These are phyloP conservation scores for Boletales sp. DNA, from an alignment of 768 basidiomycete species.

Conservation along the genomic window DNA sequence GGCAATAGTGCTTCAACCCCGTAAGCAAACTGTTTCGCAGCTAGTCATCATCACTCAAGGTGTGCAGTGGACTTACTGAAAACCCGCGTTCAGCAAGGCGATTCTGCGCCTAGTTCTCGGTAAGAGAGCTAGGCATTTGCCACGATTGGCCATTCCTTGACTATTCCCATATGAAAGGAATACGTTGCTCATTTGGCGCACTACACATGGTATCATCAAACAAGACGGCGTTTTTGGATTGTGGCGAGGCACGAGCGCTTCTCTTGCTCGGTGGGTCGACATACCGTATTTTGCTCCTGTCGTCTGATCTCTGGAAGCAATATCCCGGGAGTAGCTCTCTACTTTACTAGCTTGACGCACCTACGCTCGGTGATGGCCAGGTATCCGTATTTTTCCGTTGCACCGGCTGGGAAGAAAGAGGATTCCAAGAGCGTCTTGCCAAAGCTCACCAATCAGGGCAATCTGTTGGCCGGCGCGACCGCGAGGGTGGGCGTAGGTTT, in stretches of 20 bases:
- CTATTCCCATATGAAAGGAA: slow-evolving; percentile 23
- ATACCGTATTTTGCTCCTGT: background rate
- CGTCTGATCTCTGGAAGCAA: slow-evolving; percentile 49
- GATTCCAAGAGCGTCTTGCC: slow-evolving; percentile 55
- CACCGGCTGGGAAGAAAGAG: slow-evolving; percentile 13
- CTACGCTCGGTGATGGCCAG: slow-evolving; percentile 71
- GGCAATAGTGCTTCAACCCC: slow-evolving; percentile 71
- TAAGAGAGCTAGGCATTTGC: slow-evolving; percentile 19
- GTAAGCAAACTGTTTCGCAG: slow-evolving; percentile 37
- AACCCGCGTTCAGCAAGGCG: slow-evolving; percentile 86
- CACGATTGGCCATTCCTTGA: background rate
- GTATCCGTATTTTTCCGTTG: slow-evolving; percentile 62
- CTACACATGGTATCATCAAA: too few relatives aligned
- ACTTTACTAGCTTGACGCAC: slow-evolving; percentile 84
- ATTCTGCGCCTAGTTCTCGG: slow-evolving; percentile 41
- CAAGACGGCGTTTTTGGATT: slow-evolving; percentile 67
- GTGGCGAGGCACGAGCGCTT: slow-evolving; percentile 87
- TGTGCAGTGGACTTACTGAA: slow-evolving; percentile 80
- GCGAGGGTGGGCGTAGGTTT: too few relatives aligned
- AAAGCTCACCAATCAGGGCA: too few relatives aligned
- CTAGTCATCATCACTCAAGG: background rate
- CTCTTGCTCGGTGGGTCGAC: slow-evolving; percentile 58
- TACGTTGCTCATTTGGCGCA: slow-evolving; percentile 43
- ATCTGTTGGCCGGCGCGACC: too few relatives aligned
- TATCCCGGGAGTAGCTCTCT: slow-evolving; percentile 88